A percentile compares a stretch with the other conserved stretches of the same genome.
phyloP scores from a whole-genome alignment of 1,284 basidiomycete genomes.

The Ganoderma meredithae region DNA sequence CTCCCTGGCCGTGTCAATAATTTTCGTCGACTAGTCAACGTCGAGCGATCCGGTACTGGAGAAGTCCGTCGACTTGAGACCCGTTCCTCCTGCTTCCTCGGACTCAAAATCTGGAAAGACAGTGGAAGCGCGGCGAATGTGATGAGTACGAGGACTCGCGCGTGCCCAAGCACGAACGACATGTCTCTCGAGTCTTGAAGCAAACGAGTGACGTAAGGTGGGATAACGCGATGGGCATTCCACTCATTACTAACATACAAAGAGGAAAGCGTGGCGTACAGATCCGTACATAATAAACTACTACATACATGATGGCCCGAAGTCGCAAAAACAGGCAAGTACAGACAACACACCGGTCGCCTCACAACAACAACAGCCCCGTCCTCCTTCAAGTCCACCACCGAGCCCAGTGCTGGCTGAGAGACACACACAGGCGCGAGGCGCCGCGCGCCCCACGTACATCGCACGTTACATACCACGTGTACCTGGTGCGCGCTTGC shows the following conservation, averaged over 20 bases:
- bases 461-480: neutral
- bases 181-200: neutral
- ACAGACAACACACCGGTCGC: neutral
- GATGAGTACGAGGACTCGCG: too few relatives aligned
- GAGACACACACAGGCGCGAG: neutral
- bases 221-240: slow-evolving; percentile 5
- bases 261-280: neutral
- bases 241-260: slow-evolving; percentile 8
- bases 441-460: neutral
- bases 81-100: too few relatives aligned
- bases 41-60: too few relatives aligned
- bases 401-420: neutral
- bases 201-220: neutral
- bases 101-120: too few relatives aligned
- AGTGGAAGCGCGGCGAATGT: too few relatives aligned
- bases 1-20: too few relatives aligned
- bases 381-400: neutral
- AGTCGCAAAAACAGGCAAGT: neutral
- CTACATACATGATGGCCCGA: neutral
- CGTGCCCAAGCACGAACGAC: neutral
- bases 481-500: neutral
- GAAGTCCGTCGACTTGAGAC: too few relatives aligned
- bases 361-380: neutral
- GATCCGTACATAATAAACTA: neutral
- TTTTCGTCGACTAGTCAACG: too few relatives aligned